Conservation (phyloP, 345 rosid genomes). For the Pseudoturritis turrita region DNA sequence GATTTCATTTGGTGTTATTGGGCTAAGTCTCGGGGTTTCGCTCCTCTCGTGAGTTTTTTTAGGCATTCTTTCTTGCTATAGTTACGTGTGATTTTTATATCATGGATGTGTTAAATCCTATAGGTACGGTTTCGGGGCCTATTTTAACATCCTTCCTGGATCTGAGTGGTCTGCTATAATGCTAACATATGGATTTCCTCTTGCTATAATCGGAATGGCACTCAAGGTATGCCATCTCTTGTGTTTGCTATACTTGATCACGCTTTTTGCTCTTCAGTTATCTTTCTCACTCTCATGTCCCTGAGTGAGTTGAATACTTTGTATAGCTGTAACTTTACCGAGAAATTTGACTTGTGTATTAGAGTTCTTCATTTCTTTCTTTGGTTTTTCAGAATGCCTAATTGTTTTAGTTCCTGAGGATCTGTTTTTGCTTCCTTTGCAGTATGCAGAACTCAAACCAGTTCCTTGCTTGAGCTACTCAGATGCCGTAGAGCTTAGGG, state of each 20-base stretch:
- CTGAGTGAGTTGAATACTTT: neutral
- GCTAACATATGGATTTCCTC: constrained; percentile 97
- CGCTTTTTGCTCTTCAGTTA: neutral
- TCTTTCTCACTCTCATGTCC: neutral
- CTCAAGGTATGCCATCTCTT: constrained; percentile 61
- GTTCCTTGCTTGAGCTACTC: constrained; percentile 86
- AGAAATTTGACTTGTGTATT: neutral
- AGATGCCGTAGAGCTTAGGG: constrained; percentile 70
- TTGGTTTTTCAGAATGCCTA: neutral
- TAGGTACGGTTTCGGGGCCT: constrained; percentile 96
- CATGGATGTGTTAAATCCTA: constrained; percentile 2
- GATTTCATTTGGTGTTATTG: constrained; percentile 93
- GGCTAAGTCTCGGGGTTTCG: constrained; percentile 70
- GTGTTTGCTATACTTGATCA: neutral
- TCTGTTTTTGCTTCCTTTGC: constrained; percentile 20
- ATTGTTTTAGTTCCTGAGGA: neutral
- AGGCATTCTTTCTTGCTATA: neutral
- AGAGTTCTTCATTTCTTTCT: neutral
- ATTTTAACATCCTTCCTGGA: constrained; percentile 89
- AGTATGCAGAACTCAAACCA: constrained; percentile 98
- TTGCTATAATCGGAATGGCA: constrained; percentile 97
- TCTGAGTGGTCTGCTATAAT: constrained; percentile 96
- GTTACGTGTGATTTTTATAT: neutral
- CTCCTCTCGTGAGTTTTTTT: constrained; percentile 68
- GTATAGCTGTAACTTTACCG: neutral